Conservation (phyloP, 2,329 filamentous ascomycete species). For the Zymoseptoria pseudotritici region DNA sequence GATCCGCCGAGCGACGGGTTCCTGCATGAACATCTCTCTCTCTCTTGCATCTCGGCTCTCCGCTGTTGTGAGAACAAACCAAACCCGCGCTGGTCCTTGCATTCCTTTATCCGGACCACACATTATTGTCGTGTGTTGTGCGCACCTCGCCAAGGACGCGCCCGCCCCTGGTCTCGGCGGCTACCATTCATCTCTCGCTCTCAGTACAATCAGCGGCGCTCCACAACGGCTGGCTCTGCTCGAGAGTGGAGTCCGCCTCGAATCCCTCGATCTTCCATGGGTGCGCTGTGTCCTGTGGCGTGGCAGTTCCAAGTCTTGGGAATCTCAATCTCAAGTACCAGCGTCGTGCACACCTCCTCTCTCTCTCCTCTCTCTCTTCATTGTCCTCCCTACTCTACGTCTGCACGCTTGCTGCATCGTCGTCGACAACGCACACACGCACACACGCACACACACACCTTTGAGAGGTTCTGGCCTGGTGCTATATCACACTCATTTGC, state of each 20-base stretch:
- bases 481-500: conserved; percentile 20
- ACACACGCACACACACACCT: conserved; percentile 15
- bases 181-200: background rate
- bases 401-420: conserved; percentile 8
- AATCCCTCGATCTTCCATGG: background rate
- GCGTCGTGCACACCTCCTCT: conserved; percentile 11
- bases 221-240: background rate
- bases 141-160: background rate
- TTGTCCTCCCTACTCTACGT: background rate
- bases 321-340: conserved; percentile 9
- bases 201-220: background rate
- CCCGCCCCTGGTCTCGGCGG: background rate
- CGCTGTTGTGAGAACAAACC: background rate
- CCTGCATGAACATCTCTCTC: background rate
- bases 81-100: background rate
- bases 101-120: background rate
- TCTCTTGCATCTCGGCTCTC: background rate
- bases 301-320: conserved; percentile 1
- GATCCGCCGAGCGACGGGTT: background rate
- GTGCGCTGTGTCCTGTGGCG: conserved; percentile 9
- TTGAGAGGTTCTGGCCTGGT: conserved; percentile 24
- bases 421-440: conserved; percentile 10
- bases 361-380: background rate
- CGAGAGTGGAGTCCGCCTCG: background rate
- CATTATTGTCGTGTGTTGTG: background rate